Base-by-base conservation (phyloP, 2,329 filamentous ascomycete genomes). In the Zalaria obscura region DNA sequence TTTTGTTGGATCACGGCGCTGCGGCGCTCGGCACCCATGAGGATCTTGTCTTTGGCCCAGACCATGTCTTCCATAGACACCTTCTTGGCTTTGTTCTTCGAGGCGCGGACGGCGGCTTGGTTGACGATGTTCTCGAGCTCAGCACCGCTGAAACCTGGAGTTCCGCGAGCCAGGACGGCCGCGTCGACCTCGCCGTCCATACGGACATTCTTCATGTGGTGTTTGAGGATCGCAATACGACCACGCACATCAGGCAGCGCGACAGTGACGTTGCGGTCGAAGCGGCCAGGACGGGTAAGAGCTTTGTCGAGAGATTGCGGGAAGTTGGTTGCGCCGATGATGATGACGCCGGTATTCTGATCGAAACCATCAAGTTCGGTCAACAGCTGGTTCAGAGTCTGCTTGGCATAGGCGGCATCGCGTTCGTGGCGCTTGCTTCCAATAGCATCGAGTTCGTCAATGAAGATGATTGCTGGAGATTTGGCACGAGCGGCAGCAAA, bases 331-430 rank as follows among this genome's bases (percentile, higher is more conserved):
- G 91, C 91, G 39, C 82, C 91, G 46, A 98, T 80, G 56, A 98
- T 89, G 56, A 98, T 93, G 27, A 98, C 87, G 48, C 88, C 86
- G 48, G 81, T 91, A 55, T 84, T 86, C 59, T 95, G 88, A 44
- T 93, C 87, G 56, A 98, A 98, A 25, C 93, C 93, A 54, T 98
- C 93, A 33, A 98, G 75, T 60, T 98, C 91, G 11, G 93, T 96
- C 43, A 98, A 75, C 41, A 98, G 75, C 64, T 98, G 91, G 58
- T 98, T 98, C 48, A 98, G 73, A 0, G 91, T 98, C 64, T 98
- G 93, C 61, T 95, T 95, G 49, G 89, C 84, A 58, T 98, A 94
- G 9, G 87, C 85, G 26, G 88, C 86, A 61, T 98, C 93, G 44
- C 87, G 74, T 38, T 91, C 83, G 55, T 95, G 93, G 48, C 91